Evolutionary conservation across 805 yeast genomes (phyloP).

Genomic region (Wickerhamiella slavikovae): DNA sequence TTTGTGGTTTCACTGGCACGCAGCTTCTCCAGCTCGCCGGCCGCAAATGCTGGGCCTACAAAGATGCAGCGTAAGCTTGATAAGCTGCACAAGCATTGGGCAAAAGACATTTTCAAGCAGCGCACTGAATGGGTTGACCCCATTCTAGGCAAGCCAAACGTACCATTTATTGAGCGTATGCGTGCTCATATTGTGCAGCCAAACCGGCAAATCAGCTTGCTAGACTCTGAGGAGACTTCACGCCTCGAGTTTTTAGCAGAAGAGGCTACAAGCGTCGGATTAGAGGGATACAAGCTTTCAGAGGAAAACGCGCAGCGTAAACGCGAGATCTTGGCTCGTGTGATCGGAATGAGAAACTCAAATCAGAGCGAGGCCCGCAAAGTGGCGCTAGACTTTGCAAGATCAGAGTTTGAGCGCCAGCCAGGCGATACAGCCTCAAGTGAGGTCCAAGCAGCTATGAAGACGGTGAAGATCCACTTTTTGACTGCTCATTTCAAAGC

Average conservation of each 20-base stretch:
- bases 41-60: conserved; percentile 10
- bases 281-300: conserved; percentile 13
- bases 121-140: conserved; percentile 43
- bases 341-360: conserved; percentile 55
- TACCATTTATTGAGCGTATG: conserved; percentile 49
- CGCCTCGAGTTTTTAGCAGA: conserved; percentile 62
- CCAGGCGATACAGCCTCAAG: conserved; percentile 90
- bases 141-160: conserved; percentile 50
- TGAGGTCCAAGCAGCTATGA: conserved; percentile 87
- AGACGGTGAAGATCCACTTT: conserved; percentile 62
- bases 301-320: conserved; percentile 26
- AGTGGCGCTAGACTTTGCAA: conserved; percentile 42
- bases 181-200: conserved; percentile 48
- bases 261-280: conserved; percentile 22
- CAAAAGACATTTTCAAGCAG: conserved; percentile 11
- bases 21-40: conserved; percentile 7
- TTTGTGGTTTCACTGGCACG: too few relatives aligned
- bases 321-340: conserved; percentile 48
- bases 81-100: conserved; percentile 15
- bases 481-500: conserved; percentile 53
- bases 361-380: conserved; percentile 34
- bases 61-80: conserved; percentile 11
- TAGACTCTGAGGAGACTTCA: conserved; percentile 44
- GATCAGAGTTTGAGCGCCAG: conserved; percentile 57
- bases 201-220: conserved; percentile 38